Conservation (phyloP, 306 rosid genomes). For the Elaeagnus macrophylla region DNA sequence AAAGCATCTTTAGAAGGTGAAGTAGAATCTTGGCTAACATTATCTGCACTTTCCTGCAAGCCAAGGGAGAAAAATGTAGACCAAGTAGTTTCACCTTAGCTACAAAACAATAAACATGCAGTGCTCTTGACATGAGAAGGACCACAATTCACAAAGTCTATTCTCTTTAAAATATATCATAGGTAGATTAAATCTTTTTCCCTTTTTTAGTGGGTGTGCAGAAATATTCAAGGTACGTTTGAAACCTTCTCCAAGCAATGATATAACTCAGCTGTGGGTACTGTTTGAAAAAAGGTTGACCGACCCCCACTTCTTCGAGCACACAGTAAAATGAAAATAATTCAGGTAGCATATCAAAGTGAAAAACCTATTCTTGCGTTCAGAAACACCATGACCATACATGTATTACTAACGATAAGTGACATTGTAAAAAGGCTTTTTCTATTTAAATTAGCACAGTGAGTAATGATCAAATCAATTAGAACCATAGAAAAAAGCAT, state of each 20-base stretch:
- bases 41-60: conserved; percentile 97
- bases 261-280: not conserved
- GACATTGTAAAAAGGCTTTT: conserved; percentile 1
- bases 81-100: conserved; percentile 4
- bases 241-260: not conserved
- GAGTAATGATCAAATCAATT: not conserved
- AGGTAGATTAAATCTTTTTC: not conserved
- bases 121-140: conserved; percentile 7
- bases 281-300: not conserved
- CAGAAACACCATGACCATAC: conserved; percentile 12
- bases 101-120: not conserved
- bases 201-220: no score
- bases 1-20: conserved; percentile 96
- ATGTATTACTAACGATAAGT: not conserved
- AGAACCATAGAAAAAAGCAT: conserved; percentile 17
- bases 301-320: not conserved
- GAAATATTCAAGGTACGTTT: no score
- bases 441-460: conserved; percentile 8
- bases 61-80: conserved; percentile 15
- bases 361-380: conserved; percentile 1
- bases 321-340: not conserved
- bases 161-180: not conserved
- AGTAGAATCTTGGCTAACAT: conserved; percentile 79
- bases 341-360: not conserved
- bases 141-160: not conserved